phyloP scores from a whole-genome alignment of 2,329 filamentous ascomycete genomes.

The Colletotrichum falcatum region DNA sequence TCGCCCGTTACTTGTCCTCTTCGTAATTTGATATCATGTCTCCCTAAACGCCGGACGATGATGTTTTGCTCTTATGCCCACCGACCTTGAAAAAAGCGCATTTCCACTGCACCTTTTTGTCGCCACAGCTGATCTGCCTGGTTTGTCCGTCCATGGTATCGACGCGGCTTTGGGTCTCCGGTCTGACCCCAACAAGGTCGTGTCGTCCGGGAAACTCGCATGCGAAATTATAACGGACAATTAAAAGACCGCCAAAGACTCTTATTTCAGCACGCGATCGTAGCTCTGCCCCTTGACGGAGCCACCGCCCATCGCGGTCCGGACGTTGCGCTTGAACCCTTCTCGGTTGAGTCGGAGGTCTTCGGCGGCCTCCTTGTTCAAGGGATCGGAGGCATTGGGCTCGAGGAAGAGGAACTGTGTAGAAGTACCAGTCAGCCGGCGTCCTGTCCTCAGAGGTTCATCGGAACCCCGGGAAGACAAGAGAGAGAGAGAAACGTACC shows the following conservation, averaged over 20 bases:
- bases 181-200: background rate
- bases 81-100: conserved; percentile 26
- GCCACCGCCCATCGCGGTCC: conserved; percentile 85
- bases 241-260: background rate
- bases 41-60: conserved; percentile 38
- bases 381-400: conserved; percentile 95
- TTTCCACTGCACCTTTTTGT: conserved; percentile 9
- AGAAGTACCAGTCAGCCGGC: conserved; percentile 43
- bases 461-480: conserved; percentile 43
- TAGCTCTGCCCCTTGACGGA: conserved; percentile 78
- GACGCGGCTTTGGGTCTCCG: background rate
- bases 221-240: background rate
- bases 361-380: conserved; percentile 98
- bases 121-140: conserved; percentile 16
- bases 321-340: conserved; percentile 91
- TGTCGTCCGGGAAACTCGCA: background rate
- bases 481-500: conserved; percentile 58
- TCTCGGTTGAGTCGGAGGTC: conserved; percentile 89
- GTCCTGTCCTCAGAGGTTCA: background rate
- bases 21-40: conserved; percentile 33
- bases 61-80: conserved; percentile 37
- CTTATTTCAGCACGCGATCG: conserved; percentile 80
- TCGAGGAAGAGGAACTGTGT: conserved; percentile 93
- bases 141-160: conserved; percentile 9
- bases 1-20: conserved; percentile 12